Percentiles rank a stretch among this genome's conserved stretches.
phyloP scores from a whole-genome alignment of 2,329 filamentous ascomycete genomes.

The Cordyceps javanica region DNA sequence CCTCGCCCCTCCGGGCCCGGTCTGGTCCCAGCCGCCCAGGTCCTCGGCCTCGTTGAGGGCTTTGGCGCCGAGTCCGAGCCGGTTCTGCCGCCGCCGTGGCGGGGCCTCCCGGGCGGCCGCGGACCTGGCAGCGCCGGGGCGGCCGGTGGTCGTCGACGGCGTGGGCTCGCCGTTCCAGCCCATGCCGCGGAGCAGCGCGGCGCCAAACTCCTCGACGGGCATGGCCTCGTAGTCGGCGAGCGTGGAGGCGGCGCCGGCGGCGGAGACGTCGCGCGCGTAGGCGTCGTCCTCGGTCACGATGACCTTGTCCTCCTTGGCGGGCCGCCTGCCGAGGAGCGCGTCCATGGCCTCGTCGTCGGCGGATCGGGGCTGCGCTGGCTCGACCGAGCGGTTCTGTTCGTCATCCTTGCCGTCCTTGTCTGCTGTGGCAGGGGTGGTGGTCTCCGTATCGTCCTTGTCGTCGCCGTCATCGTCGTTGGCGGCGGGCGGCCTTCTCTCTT shows the following conservation, averaged over 20 bases:
- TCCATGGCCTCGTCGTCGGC: conserved; percentile 55
- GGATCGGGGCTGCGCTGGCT: conserved; percentile 14
- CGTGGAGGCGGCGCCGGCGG: conserved; percentile 68
- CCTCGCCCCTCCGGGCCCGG: conserved; percentile 21
- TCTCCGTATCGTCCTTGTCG: conserved; percentile 11
- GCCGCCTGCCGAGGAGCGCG: conserved; percentile 54
- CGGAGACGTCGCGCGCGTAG: conserved; percentile 62
- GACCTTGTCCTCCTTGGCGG: conserved; percentile 40
- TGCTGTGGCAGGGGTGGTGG: background rate
- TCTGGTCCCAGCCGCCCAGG: conserved; percentile 74
- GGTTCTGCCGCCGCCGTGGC: conserved; percentile 59
- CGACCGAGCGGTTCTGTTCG: conserved; percentile 7
- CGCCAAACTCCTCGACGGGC: conserved; percentile 91
- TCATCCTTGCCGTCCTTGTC: background rate
- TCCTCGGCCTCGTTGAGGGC: conserved; percentile 67
- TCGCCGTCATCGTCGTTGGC: conserved; percentile 9
- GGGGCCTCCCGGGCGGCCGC: conserved; percentile 43
- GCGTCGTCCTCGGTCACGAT: conserved; percentile 60
- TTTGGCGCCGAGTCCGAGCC: conserved; percentile 85
- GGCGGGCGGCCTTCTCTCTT: conserved; percentile 27
- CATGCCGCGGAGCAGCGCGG: conserved; percentile 85
- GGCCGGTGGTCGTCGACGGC: conserved; percentile 27
- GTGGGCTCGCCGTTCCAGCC: conserved; percentile 73
- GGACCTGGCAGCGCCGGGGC: no score
- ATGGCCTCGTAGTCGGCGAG: conserved; percentile 82